Evolutionary conservation across 805 yeast genomes (phyloP).

Genomic region (Monosporozyma yasuniensis): DNA sequence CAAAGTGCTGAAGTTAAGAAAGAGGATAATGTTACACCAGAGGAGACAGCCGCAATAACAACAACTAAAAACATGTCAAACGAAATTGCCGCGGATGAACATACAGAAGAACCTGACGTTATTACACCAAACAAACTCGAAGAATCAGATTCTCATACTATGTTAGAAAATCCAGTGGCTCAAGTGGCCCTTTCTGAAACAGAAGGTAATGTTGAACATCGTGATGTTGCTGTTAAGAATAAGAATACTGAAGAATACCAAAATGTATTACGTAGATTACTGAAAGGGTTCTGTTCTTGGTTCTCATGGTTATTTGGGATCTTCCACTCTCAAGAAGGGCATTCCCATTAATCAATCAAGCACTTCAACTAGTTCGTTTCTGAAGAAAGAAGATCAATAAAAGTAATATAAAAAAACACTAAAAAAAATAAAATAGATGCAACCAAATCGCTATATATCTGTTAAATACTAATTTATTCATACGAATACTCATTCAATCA

Average conservation of each 20-base stretch:
- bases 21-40: neutral
- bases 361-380: neutral
- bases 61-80: neutral
- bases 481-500: neutral
- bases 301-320: conserved; percentile 1
- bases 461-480: neutral
- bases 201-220: neutral
- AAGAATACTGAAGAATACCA: conserved; percentile 4
- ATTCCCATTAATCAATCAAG: neutral
- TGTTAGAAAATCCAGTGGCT: conserved; percentile 1
- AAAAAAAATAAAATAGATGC: neutral
- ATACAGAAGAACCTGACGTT: neutral
- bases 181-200: neutral
- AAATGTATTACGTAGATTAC: conserved; percentile 5
- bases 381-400: no score
- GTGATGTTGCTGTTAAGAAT: neutral
- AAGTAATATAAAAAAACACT: no score
- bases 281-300: conserved; percentile 9
- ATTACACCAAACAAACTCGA: neutral
- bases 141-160: neutral
- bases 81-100: neutral
- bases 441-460: neutral
- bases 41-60: neutral
- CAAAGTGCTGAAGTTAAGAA: neutral
- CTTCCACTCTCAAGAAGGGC: neutral